Conservation (phyloP, 208 protist species). For the Borovskyia barvae region DNA sequence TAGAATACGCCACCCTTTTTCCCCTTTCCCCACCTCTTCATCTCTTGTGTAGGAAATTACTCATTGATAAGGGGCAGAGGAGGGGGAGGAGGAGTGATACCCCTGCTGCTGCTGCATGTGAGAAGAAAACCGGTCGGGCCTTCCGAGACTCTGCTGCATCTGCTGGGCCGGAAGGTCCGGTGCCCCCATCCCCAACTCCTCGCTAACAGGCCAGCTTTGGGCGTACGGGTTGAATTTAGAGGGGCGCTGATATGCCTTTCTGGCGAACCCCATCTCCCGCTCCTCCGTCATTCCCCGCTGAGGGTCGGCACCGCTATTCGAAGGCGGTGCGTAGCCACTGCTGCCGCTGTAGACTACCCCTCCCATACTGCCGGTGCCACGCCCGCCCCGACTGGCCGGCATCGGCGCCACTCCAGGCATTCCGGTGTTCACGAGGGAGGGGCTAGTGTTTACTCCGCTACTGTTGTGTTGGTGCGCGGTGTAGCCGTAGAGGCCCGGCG, state of each 20-base stretch:
- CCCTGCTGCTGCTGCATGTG: too few species aligned
- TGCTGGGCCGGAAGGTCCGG: not conserved
- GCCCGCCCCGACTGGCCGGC: too few species aligned
- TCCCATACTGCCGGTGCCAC: too few species aligned
- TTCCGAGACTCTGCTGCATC: not conserved
- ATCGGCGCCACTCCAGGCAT: not conserved
- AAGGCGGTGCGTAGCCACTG: constrained; percentile 1
- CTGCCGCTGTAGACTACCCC: not conserved
- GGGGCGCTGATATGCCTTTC: constrained; percentile 3
- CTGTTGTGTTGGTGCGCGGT: constrained; percentile 7
- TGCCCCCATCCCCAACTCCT: constrained; percentile 2
- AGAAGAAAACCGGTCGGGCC: too few species aligned
- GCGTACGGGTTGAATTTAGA: constrained; percentile 32
- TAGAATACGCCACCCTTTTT: too few species aligned
- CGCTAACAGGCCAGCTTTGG: constrained; percentile 22
- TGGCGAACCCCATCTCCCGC: constrained; percentile 4
- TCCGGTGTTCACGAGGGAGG: not conserved
- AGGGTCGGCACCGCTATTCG: too few species aligned
- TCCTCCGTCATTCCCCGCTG: not conserved
- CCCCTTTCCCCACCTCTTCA: too few species aligned
- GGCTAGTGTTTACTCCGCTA: not conserved
- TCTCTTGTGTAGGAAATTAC: too few species aligned
- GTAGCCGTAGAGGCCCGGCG: constrained; percentile 13
- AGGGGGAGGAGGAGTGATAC: too few species aligned
- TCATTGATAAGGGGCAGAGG: too few species aligned